Conservation (phyloP, 495 filamentous ascomycete species). For the Tetracladium setigerum region DNA sequence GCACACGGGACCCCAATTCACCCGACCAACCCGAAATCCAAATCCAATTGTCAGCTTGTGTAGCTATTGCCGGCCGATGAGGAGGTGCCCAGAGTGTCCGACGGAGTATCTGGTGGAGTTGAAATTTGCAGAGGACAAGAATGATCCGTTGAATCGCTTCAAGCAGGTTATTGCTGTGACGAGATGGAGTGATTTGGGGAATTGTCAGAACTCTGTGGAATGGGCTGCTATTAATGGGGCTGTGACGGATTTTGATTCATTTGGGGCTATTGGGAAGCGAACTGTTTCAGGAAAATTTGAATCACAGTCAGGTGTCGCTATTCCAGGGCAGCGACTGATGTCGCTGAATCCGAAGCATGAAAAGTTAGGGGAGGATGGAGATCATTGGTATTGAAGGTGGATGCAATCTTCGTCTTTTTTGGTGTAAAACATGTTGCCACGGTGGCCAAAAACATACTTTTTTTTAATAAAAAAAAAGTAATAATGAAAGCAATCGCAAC, state of each 20-base stretch:
- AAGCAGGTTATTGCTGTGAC: constrained; percentile 53
- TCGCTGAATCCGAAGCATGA: constrained; percentile 38
- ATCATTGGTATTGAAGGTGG: constrained; percentile 19
- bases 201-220: constrained; percentile 34
- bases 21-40: constrained; percentile 23
- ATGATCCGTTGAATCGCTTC: constrained; percentile 29
- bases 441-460: no score
- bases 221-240: constrained; percentile 44
- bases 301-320: constrained; percentile 38
- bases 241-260: constrained; percentile 40
- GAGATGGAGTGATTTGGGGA: constrained; percentile 51
- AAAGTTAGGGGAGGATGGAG: constrained; percentile 31
- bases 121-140: constrained; percentile 43
- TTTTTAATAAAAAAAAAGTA: no score
- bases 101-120: constrained; percentile 53
- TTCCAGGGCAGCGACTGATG: constrained; percentile 49
- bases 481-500: no score
- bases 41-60: constrained; percentile 42
- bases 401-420: no score
- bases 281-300: constrained; percentile 52
- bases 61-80: constrained; percentile 45
- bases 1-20: constrained; percentile 14
- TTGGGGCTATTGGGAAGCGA: constrained; percentile 39
- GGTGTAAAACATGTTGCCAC: no score
- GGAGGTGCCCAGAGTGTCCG: constrained; percentile 52